A percentile compares a stretch with the other conserved stretches of the same genome.
Conservation (phyloP, 2,329 filamentous ascomycete genomes). For the Pestalotiopsis sp. region DNA sequence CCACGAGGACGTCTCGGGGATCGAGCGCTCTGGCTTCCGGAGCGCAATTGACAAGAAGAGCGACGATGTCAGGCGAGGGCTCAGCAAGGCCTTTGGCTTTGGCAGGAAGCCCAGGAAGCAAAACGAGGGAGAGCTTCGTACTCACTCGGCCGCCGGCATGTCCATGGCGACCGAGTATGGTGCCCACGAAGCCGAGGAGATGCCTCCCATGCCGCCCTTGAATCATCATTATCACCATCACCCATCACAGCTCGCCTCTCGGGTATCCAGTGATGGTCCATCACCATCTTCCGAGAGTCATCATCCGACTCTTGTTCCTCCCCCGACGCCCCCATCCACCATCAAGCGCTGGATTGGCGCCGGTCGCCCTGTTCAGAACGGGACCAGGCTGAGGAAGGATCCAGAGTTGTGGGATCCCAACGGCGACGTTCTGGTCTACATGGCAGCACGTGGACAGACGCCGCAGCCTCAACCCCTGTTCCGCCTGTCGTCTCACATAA, state of each 20-base stretch:
- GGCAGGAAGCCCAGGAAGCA: constrained; percentile 48
- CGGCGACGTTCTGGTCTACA: constrained; percentile 61
- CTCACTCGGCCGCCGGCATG: constrained; percentile 40
- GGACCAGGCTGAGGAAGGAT: constrained; percentile 61
- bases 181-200: constrained; percentile 22
- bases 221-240: neutral
- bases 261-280: constrained; percentile 25
- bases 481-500: constrained; percentile 58
- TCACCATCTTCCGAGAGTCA: constrained; percentile 38
- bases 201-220: constrained; percentile 24
- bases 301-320: constrained; percentile 45
- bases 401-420: constrained; percentile 63
- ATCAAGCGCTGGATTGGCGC: constrained; percentile 57
- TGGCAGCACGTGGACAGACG: constrained; percentile 46
- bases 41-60: constrained; percentile 56
- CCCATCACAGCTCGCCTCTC: constrained; percentile 18
- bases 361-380: constrained; percentile 49
- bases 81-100: constrained; percentile 56
- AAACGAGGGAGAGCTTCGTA: constrained; percentile 27
- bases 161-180: constrained; percentile 26
- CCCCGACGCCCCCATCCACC: constrained; percentile 32
- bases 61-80: constrained; percentile 53
- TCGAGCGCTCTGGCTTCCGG: constrained; percentile 57
- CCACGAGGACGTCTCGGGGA: constrained; percentile 53
- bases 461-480: constrained; percentile 54